Evolutionary conservation across 257 asterid genomes (phyloP).

Genomic region (Solanum gracilifrons): DNA sequence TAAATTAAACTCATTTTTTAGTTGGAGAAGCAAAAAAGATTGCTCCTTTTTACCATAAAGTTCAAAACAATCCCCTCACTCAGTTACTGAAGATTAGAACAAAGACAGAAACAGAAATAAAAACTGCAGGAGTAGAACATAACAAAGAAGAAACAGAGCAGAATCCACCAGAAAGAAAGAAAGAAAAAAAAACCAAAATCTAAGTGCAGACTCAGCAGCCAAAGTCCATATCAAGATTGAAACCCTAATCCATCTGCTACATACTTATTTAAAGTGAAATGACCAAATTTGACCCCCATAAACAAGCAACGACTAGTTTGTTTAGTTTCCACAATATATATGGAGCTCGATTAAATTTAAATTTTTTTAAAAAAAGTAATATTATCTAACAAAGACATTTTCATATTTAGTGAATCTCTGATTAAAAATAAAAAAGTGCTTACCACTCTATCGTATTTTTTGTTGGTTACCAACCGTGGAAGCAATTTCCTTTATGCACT

Average conservation of each 20-base stretch:
- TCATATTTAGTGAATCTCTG: no score
- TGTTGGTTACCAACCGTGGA: no score
- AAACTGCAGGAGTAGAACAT: background rate
- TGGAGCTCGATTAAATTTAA: no score
- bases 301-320: no score
- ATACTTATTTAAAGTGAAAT: background rate
- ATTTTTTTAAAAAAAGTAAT: rapidly evolving
- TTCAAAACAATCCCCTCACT: background rate
- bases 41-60: background rate
- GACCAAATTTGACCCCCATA: background rate
- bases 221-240: background rate
- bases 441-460: no score
- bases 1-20: background rate
- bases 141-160: background rate
- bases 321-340: rapidly evolving
- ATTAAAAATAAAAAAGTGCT: no score
- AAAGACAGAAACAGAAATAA: background rate
- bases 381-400: no score
- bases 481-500: no score
- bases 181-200: background rate
- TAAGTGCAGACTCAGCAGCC: background rate
- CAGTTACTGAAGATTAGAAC: background rate
- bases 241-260: background rate
- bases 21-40: background rate
- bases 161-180: background rate